Evolutionary conservation across 148 eudicot genomes (phyloP).

Genomic region (Rhododendron mucronatum): DNA sequence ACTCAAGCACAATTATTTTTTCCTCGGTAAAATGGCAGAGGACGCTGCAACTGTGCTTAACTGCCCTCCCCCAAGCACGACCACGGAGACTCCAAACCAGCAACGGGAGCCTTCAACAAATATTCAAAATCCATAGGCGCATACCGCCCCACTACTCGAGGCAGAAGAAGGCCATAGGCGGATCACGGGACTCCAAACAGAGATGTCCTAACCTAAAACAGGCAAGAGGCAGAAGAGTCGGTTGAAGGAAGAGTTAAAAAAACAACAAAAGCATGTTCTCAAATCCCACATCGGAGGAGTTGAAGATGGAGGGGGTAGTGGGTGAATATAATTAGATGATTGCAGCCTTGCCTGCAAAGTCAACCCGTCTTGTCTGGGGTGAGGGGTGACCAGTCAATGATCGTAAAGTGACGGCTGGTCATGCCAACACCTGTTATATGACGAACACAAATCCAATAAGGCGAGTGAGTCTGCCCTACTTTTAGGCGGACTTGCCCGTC

Average conservation of each 20-base stretch:
- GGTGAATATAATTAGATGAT: neutral
- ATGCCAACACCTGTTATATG: neutral
- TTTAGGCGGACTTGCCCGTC: constrained; percentile 8
- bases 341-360: fast-evolving
- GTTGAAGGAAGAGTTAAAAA: neutral
- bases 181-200: neutral
- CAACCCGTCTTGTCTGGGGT: constrained; percentile 3
- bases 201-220: too few relatives aligned
- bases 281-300: neutral
- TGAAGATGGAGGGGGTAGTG: neutral
- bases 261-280: neutral
- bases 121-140: too few relatives aligned
- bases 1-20: too few relatives aligned
- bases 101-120: too few relatives aligned
- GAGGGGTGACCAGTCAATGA: constrained; percentile 5
- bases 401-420: neutral
- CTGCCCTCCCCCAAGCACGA: too few relatives aligned
- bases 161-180: neutral
- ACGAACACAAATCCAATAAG: neutral
- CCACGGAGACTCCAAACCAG: neutral
- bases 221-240: neutral
- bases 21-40: too few relatives aligned
- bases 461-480: constrained; percentile 8
- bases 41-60: fast-evolving
- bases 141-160: neutral